A percentile compares a stretch with the other conserved stretches of the same genome.
phyloP scores from a whole-genome alignment of 1,284 basidiomycete species.

The Ganoderma resinaceum region DNA sequence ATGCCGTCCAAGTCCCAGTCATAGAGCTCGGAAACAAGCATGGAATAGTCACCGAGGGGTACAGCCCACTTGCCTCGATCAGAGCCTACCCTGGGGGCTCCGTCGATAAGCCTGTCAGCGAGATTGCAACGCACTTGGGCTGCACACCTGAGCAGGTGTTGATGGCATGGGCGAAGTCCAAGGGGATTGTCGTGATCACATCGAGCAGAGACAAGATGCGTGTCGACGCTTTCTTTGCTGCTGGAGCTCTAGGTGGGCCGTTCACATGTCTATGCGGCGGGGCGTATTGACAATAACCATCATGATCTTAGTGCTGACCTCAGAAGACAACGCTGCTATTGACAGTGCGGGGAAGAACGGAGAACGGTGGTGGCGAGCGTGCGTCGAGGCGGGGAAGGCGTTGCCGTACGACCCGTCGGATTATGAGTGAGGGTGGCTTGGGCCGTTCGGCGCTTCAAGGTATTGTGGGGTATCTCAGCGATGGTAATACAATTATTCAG shows the following conservation, averaged over 20 bases:
- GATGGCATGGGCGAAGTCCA: slow-evolving; percentile 70
- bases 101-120: slow-evolving; percentile 69
- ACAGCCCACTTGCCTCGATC: slow-evolving; percentile 73
- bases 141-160: slow-evolving; percentile 77
- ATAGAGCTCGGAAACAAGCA: slow-evolving; percentile 65
- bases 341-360: slow-evolving; percentile 50
- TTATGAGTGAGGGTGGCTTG: background rate
- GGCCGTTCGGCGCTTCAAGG: no score
- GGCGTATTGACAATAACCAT: background rate
- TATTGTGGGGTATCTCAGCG: no score
- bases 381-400: background rate
- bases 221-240: slow-evolving; percentile 61
- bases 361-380: slow-evolving; percentile 14
- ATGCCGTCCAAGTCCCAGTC: slow-evolving; percentile 55
- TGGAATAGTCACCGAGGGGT: slow-evolving; percentile 76
- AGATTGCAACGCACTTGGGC: slow-evolving; percentile 61
- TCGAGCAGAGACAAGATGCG: slow-evolving; percentile 61
- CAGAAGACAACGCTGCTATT: slow-evolving; percentile 49
- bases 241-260: slow-evolving; percentile 50
- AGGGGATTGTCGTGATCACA: slow-evolving; percentile 74
- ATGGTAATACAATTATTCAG: no score
- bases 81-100: slow-evolving; percentile 74
- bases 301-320: slow-evolving; percentile 39
- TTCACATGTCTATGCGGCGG: background rate
- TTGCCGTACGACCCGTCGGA: background rate